Evolutionary conservation across 2,329 filamentous ascomycete genomes (phyloP).

Genomic region (Epichloe sp.): DNA sequence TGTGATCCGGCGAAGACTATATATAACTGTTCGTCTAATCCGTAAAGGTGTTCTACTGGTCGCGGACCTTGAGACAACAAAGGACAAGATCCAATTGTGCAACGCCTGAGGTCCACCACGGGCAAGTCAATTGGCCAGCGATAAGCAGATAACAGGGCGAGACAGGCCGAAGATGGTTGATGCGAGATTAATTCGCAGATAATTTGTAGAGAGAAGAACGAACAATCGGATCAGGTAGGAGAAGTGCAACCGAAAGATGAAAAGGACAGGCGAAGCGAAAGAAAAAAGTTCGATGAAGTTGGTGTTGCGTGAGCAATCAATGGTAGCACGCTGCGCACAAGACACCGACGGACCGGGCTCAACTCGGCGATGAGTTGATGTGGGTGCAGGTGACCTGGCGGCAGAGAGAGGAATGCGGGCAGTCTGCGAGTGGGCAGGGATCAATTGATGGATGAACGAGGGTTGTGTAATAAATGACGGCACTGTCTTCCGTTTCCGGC

Average conservation of each 20-base stretch:
- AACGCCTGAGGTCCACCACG: too few relatives aligned
- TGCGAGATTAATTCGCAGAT: background rate
- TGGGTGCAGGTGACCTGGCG: background rate
- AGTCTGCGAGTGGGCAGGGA: background rate
- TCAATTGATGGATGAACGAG: background rate
- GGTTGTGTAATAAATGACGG: background rate
- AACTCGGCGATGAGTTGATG: background rate
- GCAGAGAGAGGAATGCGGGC: background rate
- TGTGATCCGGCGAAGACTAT: background rate
- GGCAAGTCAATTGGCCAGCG: background rate
- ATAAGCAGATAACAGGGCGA: background rate
- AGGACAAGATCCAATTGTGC: background rate
- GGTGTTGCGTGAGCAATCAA: background rate
- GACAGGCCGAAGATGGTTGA: background rate
- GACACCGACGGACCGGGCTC: background rate
- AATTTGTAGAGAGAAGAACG: too few relatives aligned
- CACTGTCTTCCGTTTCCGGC: background rate
- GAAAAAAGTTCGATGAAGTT: background rate
- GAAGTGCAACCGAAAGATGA: background rate
- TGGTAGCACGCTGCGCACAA: background rate
- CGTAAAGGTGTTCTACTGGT: background rate
- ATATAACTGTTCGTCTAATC: background rate
- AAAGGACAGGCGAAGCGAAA: background rate
- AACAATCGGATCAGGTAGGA: background rate
- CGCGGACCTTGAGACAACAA: background rate